Base-by-base conservation (phyloP, 495 filamentous ascomycete species). In the Trichoderma reesei region DNA sequence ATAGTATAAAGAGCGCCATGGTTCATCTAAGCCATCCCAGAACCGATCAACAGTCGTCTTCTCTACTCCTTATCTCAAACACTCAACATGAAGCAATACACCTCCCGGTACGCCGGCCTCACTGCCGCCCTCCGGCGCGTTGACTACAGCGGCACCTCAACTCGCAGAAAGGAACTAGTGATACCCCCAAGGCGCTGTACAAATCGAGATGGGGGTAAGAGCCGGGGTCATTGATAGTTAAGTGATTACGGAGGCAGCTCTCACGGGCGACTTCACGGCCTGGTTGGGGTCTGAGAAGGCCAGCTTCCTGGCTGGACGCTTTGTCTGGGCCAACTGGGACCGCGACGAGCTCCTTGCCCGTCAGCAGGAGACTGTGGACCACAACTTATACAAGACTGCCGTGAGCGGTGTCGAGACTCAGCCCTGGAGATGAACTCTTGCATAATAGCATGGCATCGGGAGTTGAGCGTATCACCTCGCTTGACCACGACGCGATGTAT, bases 321-420 rank as follows among this genome's bases (percentile, higher is more conserved):
- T 73, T 14, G 69, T 78, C 0, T 80, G 71, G 68, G 68, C 67
- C 3, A 79, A 79, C 65, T 82, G 78, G 78, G 80, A 82, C 68
- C 74, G 80, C 5, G 73, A 76, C 4, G 77, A 80, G 68, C 65
- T 82, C 48, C 67, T 68, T 39, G 63, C 39, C 13, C 34, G 63
- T 3, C 59, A 60, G 63, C 36, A 64, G 4, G 63, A 64, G 63
- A 64, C 60, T 44, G 4, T 60, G 1, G 41, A 37, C 4, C 10
- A 20, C 18, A 48, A 48, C n/a, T 7, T 48, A 6, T 48, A 18
- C n/a, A 16, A 18, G 7, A 48, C 44, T 48, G 16, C 44, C 16
- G 16, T 48, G 8, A 18, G 16, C n/a, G 44, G 44, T 26, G 44
- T 18, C n/a, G 44, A 48, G 37, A 39, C 37, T 39, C 4, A 39